A percentile compares a stretch with the other conserved stretches of the same genome.
Conservation (phyloP, 441 rosid species). For the Sinapis alba region DNA sequence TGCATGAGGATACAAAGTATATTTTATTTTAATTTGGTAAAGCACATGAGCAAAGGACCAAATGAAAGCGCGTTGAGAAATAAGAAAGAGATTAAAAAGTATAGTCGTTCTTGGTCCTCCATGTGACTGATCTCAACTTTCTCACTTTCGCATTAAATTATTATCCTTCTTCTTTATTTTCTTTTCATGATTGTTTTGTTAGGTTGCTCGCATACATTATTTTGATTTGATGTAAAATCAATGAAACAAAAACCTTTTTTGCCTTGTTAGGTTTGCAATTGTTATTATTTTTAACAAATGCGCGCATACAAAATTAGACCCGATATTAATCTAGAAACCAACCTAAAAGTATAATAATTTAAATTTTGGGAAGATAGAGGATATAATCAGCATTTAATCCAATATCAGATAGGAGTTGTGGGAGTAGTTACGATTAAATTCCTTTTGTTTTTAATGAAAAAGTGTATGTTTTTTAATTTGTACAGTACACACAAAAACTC, state of each 20-base stretch:
- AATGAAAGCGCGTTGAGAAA: slow-evolving; percentile 39
- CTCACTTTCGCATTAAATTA: slow-evolving; percentile 40
- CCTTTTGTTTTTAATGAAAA: neutral
- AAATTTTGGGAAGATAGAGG: neutral
- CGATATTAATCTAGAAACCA: neutral
- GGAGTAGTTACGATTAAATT: slow-evolving; percentile 34
- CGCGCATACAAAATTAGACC: neutral
- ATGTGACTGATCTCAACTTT: slow-evolving; percentile 44
- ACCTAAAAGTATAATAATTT: neutral
- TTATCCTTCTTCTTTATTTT: slow-evolving; percentile 2
- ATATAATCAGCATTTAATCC: neutral
- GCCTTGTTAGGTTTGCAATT: neutral
- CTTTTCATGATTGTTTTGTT: slow-evolving; percentile 25
- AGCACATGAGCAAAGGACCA: slow-evolving; percentile 24
- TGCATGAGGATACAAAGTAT: neutral
- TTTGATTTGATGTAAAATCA: neutral
- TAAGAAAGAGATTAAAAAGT: neutral
- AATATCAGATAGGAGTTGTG: slow-evolving; percentile 23
- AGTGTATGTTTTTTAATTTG: neutral
- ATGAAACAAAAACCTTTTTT: neutral
- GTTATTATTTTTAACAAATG: neutral
- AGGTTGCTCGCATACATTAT: neutral
- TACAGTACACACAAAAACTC: neutral
- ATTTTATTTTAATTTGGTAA: neutral
- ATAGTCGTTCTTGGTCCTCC: slow-evolving; percentile 32